A percentile compares a stretch with the other conserved stretches of the same genome.
phyloP scores from a whole-genome alignment of 768 basidiomycete species.

The Panaeolus papilionaceus region DNA sequence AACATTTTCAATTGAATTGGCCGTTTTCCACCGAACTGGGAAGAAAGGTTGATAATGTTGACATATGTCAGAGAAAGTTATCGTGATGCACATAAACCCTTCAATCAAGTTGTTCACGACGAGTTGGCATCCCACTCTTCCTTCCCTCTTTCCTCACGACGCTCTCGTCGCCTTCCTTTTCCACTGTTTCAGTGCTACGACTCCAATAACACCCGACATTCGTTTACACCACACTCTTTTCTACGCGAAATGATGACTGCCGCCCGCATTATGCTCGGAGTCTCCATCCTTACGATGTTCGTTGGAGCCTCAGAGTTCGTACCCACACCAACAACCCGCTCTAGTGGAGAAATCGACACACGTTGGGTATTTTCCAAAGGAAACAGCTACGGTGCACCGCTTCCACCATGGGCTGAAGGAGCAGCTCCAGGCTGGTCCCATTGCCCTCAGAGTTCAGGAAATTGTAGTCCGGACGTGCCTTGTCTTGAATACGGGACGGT shows the following conservation, averaged over 20 bases:
- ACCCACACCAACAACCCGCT: background rate
- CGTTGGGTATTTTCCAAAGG: background rate
- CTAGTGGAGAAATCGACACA: background rate
- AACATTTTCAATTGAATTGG: background rate
- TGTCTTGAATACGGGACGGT: background rate
- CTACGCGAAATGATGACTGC: background rate
- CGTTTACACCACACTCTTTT: background rate
- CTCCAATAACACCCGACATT: background rate
- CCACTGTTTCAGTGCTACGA: background rate
- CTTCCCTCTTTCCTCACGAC: background rate
- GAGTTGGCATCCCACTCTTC: background rate
- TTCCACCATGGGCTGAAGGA: constrained; percentile 41
- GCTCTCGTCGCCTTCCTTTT: background rate
- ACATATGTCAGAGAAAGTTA: background rate
- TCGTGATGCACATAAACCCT: no score
- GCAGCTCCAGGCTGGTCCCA: constrained; percentile 51
- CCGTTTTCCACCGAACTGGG: background rate
- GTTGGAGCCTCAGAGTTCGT: background rate
- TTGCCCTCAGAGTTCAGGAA: constrained; percentile 32
- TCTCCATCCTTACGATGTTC: background rate
- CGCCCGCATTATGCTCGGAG: background rate
- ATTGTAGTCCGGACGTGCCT: constrained; percentile 28
- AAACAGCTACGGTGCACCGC: constrained; percentile 46
- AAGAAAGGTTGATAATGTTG: background rate
- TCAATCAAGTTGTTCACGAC: background rate